Evolutionary conservation across 768 basidiomycete species (phyloP).

Genomic region (Termitomyces bulborhizus): DNA sequence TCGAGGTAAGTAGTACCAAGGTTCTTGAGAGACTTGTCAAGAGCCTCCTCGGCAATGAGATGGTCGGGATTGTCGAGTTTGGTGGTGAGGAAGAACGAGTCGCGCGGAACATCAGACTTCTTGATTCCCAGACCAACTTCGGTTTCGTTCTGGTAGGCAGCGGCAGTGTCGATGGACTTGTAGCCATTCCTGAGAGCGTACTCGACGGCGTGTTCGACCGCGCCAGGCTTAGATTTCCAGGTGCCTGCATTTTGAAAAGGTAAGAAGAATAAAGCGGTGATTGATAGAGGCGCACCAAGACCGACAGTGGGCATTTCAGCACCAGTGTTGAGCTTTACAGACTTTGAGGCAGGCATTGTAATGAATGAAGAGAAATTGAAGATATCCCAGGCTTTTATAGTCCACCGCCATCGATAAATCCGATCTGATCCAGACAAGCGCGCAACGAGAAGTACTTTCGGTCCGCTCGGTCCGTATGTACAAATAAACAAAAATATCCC

Average conservation of each 20-base stretch:
- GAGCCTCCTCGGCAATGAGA: slow-evolving; percentile 47
- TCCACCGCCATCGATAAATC: slow-evolving; percentile 11
- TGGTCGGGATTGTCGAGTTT: slow-evolving; percentile 67
- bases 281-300: slow-evolving; percentile 39
- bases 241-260: slow-evolving; percentile 40
- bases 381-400: slow-evolving; percentile 1
- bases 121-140: slow-evolving; percentile 82
- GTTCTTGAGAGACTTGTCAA: slow-evolving; percentile 60
- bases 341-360: slow-evolving; percentile 41
- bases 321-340: slow-evolving; percentile 69
- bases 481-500: not conserved
- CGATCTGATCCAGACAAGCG: no score
- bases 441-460: not conserved
- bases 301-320: slow-evolving; percentile 71
- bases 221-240: slow-evolving; percentile 69
- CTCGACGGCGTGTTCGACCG: slow-evolving; percentile 69
- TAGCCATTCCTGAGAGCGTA: slow-evolving; percentile 72
- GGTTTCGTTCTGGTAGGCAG: slow-evolving; percentile 66
- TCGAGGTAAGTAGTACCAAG: slow-evolving; percentile 77
- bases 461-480: not conserved
- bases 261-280: not conserved
- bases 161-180: slow-evolving; percentile 65
- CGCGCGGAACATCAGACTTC: slow-evolving; percentile 64
- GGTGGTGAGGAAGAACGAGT: slow-evolving; percentile 75
- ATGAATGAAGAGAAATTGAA: not conserved